Evolutionary conservation across 164 flowering plant species (phyloP), one percentile per base, ranked within the genome.

Genomic region (Paratinospora sagittata): DNA sequence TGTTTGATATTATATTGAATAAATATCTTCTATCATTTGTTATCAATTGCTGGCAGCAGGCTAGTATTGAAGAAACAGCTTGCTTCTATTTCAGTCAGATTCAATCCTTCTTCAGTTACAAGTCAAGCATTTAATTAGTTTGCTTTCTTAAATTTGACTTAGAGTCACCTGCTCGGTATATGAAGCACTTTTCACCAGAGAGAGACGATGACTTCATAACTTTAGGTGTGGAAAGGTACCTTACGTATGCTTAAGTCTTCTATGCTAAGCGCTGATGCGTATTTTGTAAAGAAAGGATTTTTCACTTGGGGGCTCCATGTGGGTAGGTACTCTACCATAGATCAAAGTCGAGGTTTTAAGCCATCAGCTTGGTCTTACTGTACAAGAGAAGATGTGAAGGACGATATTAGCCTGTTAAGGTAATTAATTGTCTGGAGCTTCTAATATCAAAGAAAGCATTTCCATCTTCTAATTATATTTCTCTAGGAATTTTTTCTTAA

Each of bases 361-460:
- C 81, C 77, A 73, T 78, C 74, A 34, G 57, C 74, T 70, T 79
- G 82, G 82, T 73, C 77, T 70, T 62, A 19, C 76, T 77, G 75
- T 69, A 74, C 9, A 19, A 68, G 33, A 58, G 86, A 86, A 64
- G 86, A 85, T 73, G 64, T 64, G 23, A 85, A 65, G 72, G 86
- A 89, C 39, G 77, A 63, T 72, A 65, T 76, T 72, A 84, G 86
- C 73, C 79, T 81, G 75, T 69, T 73, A 72, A 88, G 93, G 93
- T 87, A 74, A 63, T n/a, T n/a, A n/a, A n/a, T 36, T 75, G 14
- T 27, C 70, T 24, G 8, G 49, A 27, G 66, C 24, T 41, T 66
- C 9, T 37, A 64, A 45, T 71, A 9, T 30, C 34, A 57, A 23
- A 69, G 66, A 19, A 49, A 21, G 67, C 11, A n/a, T n/a, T n/a